Evolutionary conservation across 2,329 filamentous ascomycete species (phyloP).

Genomic region (Aspergillus tanneri): DNA sequence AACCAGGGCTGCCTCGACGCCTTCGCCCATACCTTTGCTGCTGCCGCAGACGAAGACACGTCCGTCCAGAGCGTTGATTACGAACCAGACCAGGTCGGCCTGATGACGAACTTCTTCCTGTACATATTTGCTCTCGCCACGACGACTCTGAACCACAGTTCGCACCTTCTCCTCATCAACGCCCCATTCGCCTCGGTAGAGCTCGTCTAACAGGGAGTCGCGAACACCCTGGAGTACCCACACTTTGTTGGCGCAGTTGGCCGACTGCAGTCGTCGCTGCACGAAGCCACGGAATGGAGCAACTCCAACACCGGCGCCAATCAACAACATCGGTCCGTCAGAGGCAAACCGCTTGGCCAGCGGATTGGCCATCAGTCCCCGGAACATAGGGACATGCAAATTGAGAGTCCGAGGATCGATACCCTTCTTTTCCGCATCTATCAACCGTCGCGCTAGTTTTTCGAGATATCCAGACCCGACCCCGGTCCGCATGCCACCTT

Average conservation of each 20-base stretch:
- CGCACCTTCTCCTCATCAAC: constrained; percentile 86
- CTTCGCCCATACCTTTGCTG: constrained; percentile 95
- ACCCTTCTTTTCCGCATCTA: constrained; percentile 65
- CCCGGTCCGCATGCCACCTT: constrained; percentile 69
- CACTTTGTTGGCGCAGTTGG: constrained; percentile 96
- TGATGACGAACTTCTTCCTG: constrained; percentile 92
- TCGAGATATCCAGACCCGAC: constrained; percentile 94
- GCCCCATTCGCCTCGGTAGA: constrained; percentile 95
- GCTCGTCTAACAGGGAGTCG: constrained; percentile 91
- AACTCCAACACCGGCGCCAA: constrained; percentile 94
- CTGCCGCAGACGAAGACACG: constrained; percentile 95
- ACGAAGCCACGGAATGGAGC: constrained; percentile 98
- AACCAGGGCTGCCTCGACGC: constrained; percentile 81
- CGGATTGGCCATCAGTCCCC: constrained; percentile 95
- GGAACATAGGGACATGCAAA: constrained; percentile 91
- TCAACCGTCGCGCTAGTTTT: constrained; percentile 71
- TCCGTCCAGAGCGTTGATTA: constrained; percentile 93
- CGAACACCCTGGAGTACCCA: constrained; percentile 93
- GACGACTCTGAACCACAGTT: constrained; percentile 73
- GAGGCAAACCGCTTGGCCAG: constrained; percentile 86
- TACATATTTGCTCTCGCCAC: constrained; percentile 82
- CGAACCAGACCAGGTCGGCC: constrained; percentile 96
- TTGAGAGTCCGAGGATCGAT: constrained; percentile 54
- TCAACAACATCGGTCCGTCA: constrained; percentile 95
- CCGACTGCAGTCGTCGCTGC: constrained; percentile 86